Evolutionary conservation across 169 alveolate species (phyloP).

Genomic region (Plasmodium sp.): DNA sequence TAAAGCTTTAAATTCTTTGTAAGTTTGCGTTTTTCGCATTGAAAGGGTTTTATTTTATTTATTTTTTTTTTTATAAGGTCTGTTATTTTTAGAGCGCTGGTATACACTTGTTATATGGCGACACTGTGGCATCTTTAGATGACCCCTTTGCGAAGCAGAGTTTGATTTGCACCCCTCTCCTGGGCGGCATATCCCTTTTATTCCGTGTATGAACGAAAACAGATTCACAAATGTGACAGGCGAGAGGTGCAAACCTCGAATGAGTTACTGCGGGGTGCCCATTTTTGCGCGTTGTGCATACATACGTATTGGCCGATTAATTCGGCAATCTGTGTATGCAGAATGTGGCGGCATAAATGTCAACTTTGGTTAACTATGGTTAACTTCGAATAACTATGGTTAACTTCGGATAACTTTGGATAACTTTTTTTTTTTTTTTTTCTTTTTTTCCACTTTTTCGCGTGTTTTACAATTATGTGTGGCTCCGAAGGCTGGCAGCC

Average conservation of each 20-base stretch:
- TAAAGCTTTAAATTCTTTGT: neutral
- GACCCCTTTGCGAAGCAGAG: neutral
- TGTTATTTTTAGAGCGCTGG: neutral
- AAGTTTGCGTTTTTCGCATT: neutral
- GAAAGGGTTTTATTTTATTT: neutral
- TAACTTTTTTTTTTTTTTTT: neutral
- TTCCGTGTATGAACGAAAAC: neutral
- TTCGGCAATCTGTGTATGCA: neutral
- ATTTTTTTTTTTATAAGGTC: neutral
- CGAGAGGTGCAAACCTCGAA: neutral
- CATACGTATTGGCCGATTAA: neutral
- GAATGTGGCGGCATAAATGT: neutral
- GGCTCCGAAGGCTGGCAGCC: neutral
- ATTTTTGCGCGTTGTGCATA: neutral
- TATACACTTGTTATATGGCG: neutral
- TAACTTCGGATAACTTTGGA: no score
- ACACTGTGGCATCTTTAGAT: neutral
- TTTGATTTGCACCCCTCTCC: neutral
- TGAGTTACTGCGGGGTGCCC: neutral
- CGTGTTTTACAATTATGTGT: neutral
- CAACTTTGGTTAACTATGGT: neutral
- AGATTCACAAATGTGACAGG: neutral
- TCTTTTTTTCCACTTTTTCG: neutral
- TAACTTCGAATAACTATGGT: no score
- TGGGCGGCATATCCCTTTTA: neutral